phyloP scores from a whole-genome alignment of 2,329 filamentous ascomycete genomes.

The Penicillium sp. region DNA sequence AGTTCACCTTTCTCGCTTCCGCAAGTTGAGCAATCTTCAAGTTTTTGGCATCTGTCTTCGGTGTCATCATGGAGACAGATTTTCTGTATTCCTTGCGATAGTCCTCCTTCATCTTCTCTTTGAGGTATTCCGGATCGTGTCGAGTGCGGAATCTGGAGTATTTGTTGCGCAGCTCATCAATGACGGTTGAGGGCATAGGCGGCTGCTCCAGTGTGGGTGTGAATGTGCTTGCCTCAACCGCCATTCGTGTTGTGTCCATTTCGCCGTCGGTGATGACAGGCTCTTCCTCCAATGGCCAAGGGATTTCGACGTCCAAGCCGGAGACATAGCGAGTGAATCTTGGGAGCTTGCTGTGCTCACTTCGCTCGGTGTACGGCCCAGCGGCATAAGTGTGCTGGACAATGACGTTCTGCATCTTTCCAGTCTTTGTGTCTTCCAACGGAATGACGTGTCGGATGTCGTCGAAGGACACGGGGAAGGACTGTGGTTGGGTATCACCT shows the following conservation, averaged over 20 bases:
- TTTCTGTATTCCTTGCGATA: constrained; percentile 47
- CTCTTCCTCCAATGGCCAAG: constrained; percentile 65
- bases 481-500: constrained; percentile 48
- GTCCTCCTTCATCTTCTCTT: constrained; percentile 62
- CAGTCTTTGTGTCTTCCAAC: constrained; percentile 65
- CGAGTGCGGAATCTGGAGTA: constrained; percentile 79
- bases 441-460: constrained; percentile 80
- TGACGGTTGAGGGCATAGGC: constrained; percentile 74
- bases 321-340: constrained; percentile 58
- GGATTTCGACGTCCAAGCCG: constrained; percentile 70
- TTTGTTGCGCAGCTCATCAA: constrained; percentile 82
- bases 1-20: constrained; percentile 36
- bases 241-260: constrained; percentile 71
- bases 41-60: constrained; percentile 45
- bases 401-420: constrained; percentile 69
- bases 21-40: constrained; percentile 38
- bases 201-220: constrained; percentile 72
- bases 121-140: constrained; percentile 73
- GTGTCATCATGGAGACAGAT: constrained; percentile 49
- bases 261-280: constrained; percentile 56
- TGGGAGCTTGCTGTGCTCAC: constrained; percentile 46
- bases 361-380: constrained; percentile 52
- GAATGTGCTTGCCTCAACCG: constrained; percentile 73
- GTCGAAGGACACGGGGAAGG: constrained; percentile 64
- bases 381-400: constrained; percentile 67